phyloP scores from a whole-genome alignment of 2,329 filamentous ascomycete species.

The Corinectria fuckeliana region DNA sequence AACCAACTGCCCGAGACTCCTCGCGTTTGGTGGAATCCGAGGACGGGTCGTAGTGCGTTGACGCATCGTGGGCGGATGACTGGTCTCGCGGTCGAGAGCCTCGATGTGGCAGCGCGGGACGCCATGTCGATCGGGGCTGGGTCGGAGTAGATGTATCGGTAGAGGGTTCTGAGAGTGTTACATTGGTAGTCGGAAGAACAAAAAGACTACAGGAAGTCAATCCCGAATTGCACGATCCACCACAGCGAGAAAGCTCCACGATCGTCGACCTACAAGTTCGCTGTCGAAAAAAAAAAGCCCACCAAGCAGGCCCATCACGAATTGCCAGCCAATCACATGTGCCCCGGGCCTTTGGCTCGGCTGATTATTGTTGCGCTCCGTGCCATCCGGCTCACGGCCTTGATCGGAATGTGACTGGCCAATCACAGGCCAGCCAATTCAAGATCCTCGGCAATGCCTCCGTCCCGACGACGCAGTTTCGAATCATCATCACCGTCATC shows the following conservation, averaged over 20 bases:
- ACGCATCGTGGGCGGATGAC: slow-evolving; percentile 35
- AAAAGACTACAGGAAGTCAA: not conserved
- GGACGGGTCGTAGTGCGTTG: slow-evolving; percentile 28
- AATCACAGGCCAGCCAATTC: slow-evolving; percentile 55
- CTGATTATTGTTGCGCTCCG: slow-evolving; percentile 39
- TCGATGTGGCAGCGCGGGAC: slow-evolving; percentile 31
- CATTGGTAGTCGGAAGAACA: slow-evolving; percentile 1
- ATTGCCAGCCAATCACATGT: slow-evolving; percentile 39
- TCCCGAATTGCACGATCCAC: slow-evolving; percentile 14
- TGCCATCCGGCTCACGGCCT: slow-evolving; percentile 35
- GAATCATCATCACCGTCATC: slow-evolving; percentile 30
- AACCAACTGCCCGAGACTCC: slow-evolving; percentile 51
- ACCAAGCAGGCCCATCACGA: slow-evolving; percentile 1
- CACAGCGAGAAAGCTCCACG: not conserved
- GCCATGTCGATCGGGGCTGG: slow-evolving; percentile 35
- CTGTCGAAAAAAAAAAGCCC: slow-evolving; percentile 11
- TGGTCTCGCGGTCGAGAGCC: slow-evolving; percentile 34
- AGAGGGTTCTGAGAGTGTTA: not conserved
- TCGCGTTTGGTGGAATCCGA: slow-evolving; percentile 40
- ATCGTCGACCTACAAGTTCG: not conserved
- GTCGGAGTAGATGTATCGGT: not conserved
- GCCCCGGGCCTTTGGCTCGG: slow-evolving; percentile 6
- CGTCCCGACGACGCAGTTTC: slow-evolving; percentile 34
- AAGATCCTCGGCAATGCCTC: slow-evolving; percentile 58
- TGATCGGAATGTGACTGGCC: slow-evolving; percentile 42